Conservation (phyloP, 2,329 filamentous ascomycete genomes). For the Venturia pyrina region DNA sequence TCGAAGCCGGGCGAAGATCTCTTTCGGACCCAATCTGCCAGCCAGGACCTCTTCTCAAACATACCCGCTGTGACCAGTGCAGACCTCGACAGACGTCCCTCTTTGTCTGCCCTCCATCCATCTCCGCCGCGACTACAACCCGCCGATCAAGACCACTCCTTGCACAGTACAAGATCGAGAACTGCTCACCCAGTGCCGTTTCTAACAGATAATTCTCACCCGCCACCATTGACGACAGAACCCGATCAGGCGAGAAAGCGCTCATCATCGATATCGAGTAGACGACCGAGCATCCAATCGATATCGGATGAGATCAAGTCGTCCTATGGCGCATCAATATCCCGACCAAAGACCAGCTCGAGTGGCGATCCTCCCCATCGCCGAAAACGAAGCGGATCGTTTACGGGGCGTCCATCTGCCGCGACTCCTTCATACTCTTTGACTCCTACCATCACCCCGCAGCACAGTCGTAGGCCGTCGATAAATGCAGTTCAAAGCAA, state of each 20-base stretch:
- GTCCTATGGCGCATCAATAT: neutral
- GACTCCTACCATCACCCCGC: slow-evolving; percentile 5
- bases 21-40: neutral
- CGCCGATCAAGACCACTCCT: slow-evolving; percentile 7
- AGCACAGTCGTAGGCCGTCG: slow-evolving; percentile 6
- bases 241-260: slow-evolving; percentile 5
- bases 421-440: slow-evolving; percentile 7
- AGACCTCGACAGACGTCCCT: neutral
- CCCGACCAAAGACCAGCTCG: slow-evolving; percentile 8
- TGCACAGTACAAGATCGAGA: neutral
- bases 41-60: slow-evolving; percentile 10
- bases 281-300: neutral
- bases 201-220: neutral
- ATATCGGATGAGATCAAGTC: neutral
- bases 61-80: slow-evolving; percentile 2
- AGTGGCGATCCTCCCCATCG: neutral
- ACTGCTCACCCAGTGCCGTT: neutral
- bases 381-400: neutral
- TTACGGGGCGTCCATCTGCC: neutral
- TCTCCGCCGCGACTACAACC: slow-evolving; percentile 7
- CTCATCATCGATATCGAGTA: neutral
- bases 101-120: neutral
- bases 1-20: neutral
- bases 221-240: slow-evolving; percentile 8
- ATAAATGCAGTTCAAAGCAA: neutral